Evolutionary conservation across 331 rosid genomes (phyloP).

Genomic region (Quercus lobata): DNA sequence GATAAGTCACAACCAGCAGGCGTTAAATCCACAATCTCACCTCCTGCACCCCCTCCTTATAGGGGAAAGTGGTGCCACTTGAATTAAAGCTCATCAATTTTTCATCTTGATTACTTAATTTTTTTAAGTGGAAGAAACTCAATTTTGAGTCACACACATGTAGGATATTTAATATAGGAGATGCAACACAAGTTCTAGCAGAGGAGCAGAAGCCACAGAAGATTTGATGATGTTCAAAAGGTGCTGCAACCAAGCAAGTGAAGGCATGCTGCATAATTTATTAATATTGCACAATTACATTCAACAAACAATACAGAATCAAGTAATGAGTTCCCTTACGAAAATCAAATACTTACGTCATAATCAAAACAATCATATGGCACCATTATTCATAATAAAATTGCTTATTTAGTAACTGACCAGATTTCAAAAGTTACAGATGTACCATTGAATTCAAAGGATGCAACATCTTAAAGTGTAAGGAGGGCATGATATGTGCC

Average conservation of each 20-base stretch:
- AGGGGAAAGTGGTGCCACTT: neutral
- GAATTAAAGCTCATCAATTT: neutral
- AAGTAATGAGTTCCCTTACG: neutral
- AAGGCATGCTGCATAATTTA: neutral
- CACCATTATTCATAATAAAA: neutral
- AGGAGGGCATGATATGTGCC: neutral
- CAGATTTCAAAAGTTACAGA: neutral
- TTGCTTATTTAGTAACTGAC: neutral
- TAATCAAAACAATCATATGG: neutral
- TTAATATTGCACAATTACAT: neutral
- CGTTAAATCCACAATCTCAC: neutral
- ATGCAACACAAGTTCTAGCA: neutral
- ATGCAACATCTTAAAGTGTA: neutral
- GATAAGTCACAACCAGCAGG: too few relatives aligned
- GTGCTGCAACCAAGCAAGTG: neutral
- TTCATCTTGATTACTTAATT: neutral
- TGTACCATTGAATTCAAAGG: neutral
- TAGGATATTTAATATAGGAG: neutral
- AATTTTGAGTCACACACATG: neutral
- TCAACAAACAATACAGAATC: neutral
- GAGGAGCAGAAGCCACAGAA: neutral
- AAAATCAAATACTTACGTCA: neutral
- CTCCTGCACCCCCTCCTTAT: neutral
- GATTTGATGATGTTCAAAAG: neutral
- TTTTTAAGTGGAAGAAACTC: neutral